Conservation (phyloP, 2,329 filamentous ascomycete species). For the Aspergillus pseudoglaucus region DNA sequence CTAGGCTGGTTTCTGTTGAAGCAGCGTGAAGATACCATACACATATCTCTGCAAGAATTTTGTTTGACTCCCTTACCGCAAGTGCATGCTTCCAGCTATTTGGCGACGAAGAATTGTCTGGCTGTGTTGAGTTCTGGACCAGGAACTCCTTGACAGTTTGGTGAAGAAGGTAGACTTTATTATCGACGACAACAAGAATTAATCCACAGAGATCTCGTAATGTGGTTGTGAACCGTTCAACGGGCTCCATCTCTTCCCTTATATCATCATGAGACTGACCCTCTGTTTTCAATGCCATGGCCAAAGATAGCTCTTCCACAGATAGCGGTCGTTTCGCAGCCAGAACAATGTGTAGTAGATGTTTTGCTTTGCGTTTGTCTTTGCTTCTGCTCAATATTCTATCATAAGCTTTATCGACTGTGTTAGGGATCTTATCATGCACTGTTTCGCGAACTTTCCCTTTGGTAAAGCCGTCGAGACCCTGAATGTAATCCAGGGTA, state of each 20-base stretch:
- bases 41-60: slow-evolving; percentile 4
- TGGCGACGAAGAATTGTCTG: neutral
- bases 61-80: slow-evolving; percentile 1
- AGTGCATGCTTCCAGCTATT: slow-evolving; percentile 6
- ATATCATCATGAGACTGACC: neutral
- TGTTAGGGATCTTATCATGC: neutral
- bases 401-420: slow-evolving; percentile 5
- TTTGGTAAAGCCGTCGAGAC: neutral
- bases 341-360: slow-evolving; percentile 5
- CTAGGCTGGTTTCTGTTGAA: neutral
- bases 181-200: slow-evolving; percentile 8
- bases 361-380: neutral
- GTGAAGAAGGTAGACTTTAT: slow-evolving; percentile 16
- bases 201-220: slow-evolving; percentile 13
- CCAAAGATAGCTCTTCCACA: slow-evolving; percentile 5
- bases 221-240: slow-evolving; percentile 2
- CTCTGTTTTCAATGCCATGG: neutral
- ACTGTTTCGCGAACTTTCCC: neutral
- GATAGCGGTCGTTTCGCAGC: slow-evolving; percentile 4
- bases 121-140: slow-evolving; percentile 1
- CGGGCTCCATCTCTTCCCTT: slow-evolving; percentile 1
- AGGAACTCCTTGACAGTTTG: slow-evolving; percentile 21
- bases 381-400: slow-evolving; percentile 2
- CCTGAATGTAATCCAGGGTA: neutral
- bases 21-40: slow-evolving; percentile 2